Evolutionary conservation across 768 basidiomycete species (phyloP).

Genomic region (Boletus barrowsii): DNA sequence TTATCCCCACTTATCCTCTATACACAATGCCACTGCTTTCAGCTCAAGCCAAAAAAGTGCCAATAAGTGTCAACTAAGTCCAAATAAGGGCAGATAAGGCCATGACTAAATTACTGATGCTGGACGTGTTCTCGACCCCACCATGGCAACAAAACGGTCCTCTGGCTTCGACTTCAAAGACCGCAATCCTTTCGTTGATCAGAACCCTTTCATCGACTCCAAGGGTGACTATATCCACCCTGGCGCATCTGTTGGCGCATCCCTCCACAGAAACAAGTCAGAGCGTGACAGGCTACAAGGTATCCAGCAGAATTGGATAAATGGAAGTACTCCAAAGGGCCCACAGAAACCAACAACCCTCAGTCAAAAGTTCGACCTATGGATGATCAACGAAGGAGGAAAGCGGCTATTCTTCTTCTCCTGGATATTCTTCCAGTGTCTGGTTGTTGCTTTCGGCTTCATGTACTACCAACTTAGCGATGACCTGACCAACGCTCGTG

Average conservation of each 20-base stretch:
- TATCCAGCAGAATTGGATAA: constrained; percentile 62
- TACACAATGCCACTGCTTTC: too few species aligned
- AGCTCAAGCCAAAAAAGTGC: too few species aligned
- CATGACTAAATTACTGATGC: too few species aligned
- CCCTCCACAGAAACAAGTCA: constrained; percentile 81
- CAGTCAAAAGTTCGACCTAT: constrained; percentile 54
- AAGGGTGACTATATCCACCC: constrained; percentile 29
- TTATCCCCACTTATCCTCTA: too few species aligned
- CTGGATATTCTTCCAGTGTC: constrained; percentile 77
- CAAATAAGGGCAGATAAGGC: too few species aligned
- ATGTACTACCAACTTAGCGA: constrained; percentile 80
- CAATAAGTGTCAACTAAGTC: too few species aligned
- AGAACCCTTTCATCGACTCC: constrained; percentile 45
- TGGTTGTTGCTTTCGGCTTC: constrained; percentile 76
- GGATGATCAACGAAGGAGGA: constrained; percentile 95
- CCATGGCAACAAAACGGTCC: constrained; percentile 43
- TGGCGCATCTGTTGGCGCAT: constrained; percentile 28
- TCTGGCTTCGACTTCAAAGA: constrained; percentile 74
- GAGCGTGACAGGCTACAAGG: constrained; percentile 84
- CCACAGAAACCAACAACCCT: constrained; percentile 39
- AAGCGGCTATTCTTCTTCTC: constrained; percentile 72
- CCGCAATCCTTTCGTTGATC: constrained; percentile 43
- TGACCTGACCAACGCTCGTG: constrained; percentile 63
- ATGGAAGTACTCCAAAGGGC: constrained; percentile 21
- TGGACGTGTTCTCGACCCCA: constrained; percentile 13